These are phyloP conservation scores for Helotiales sp. DNA, from an alignment of 2,329 filamentous ascomycete species.

Conservation along the genomic window DNA sequence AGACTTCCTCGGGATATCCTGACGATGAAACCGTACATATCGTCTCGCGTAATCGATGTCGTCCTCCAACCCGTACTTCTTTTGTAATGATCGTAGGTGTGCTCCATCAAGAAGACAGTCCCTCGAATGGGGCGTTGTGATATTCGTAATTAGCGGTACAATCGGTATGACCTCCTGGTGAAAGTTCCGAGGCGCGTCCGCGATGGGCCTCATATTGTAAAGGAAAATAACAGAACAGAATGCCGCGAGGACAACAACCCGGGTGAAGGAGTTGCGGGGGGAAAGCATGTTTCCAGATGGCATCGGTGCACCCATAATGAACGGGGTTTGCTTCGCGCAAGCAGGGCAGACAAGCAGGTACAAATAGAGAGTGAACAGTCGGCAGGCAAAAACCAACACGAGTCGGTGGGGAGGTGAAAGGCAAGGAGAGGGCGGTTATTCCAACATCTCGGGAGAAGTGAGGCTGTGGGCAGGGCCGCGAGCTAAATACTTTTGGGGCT, in stretches of 20 bases:
- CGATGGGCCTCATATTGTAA: constrained; percentile 22
- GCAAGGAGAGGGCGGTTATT: not conserved
- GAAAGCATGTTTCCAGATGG: constrained; percentile 18
- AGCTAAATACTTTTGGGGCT: not conserved
- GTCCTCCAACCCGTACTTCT: constrained; percentile 49
- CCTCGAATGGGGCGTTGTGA: constrained; percentile 7
- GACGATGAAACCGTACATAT: constrained; percentile 52
- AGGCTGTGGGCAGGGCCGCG: not conserved
- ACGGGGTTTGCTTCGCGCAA: constrained; percentile 12
- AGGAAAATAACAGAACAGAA: constrained; percentile 27
- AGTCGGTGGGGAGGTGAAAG: not conserved
- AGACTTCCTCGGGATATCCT: constrained; percentile 49
- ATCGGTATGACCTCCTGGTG: constrained; percentile 15
- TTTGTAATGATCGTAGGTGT: constrained; percentile 46
- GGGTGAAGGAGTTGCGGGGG: constrained; percentile 24
- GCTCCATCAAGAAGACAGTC: constrained; percentile 51
- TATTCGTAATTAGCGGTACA: constrained; percentile 6
- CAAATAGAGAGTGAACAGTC: not conserved
- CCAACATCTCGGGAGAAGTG: not conserved
- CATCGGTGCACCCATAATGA: constrained; percentile 28
- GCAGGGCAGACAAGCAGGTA: not conserved
- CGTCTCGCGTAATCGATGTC: constrained; percentile 57
- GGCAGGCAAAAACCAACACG: not conserved
- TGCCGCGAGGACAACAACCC: constrained; percentile 23
- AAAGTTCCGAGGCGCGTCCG: constrained; percentile 6